Conservation (phyloP, 78 protist genomes). For the slime mould (Dictyostelium discoideum) region DNA sequence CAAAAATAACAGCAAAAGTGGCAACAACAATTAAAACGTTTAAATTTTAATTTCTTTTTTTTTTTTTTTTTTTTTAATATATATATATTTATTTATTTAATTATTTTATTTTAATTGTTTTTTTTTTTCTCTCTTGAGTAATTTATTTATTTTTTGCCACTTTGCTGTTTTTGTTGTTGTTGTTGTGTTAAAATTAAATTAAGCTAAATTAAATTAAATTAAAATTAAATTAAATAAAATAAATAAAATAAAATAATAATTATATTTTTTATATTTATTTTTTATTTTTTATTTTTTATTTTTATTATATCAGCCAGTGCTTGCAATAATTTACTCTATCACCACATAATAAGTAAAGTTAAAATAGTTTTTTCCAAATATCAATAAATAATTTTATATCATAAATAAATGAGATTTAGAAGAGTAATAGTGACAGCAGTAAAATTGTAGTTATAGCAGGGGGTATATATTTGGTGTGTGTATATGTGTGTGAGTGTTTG, state of each 20-base stretch:
- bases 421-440: not conserved
- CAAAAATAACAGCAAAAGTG: not conserved
- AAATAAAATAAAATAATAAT: too few relatives aligned
- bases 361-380: not conserved
- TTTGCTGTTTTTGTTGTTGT: not conserved
- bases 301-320: not conserved
- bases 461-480: not conserved
- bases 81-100: too few relatives aligned
- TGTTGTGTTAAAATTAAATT: not conserved
- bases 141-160: not conserved
- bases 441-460: not conserved
- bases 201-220: not conserved
- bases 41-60: not conserved
- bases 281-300: not conserved
- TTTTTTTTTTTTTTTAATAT: too few relatives aligned
- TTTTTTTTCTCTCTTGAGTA: not conserved
- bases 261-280: too few relatives aligned
- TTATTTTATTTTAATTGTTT: too few relatives aligned
- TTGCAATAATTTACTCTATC: not conserved
- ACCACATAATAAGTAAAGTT: not conserved
- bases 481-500: not conserved
- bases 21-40: not conserved
- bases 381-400: not conserved
- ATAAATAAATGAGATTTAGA: not conserved
- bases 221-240: not conserved